These are phyloP conservation scores for Quercus ilex DNA, from an alignment of 306 rosid species.

Conservation along the genomic window DNA sequence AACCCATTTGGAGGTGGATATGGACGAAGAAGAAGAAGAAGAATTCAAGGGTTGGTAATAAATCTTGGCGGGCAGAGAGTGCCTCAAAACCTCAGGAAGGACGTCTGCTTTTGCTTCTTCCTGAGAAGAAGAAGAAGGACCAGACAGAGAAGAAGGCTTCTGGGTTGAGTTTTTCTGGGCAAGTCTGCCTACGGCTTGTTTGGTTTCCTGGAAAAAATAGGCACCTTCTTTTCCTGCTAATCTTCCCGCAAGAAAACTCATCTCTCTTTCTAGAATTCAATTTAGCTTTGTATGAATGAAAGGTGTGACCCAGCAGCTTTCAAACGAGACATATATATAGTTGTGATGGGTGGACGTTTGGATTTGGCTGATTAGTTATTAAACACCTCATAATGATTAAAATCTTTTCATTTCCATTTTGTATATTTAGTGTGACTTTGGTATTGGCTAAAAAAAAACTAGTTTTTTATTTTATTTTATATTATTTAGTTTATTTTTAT, in stretches of 20 bases:
- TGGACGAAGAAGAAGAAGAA: conserved; percentile 15
- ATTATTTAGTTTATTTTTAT: no score
- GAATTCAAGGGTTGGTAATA: conserved; percentile 26
- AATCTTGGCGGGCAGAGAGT: conserved; percentile 70
- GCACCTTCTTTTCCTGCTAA: conserved; percentile 90
- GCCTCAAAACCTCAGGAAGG: conserved; percentile 78
- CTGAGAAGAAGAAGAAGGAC: conserved; percentile 19
- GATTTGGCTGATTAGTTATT: no score
- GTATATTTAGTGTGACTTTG: no score
- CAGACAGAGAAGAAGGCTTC: conserved; percentile 22
- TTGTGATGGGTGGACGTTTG: neutral
- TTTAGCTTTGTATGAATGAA: neutral
- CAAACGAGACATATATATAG: neutral
- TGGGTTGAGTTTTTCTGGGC: conserved; percentile 33
- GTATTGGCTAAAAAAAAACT: no score
- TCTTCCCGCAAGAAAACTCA: conserved; percentile 91
- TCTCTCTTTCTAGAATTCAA: neutral
- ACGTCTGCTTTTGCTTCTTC: conserved; percentile 52
- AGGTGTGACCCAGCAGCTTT: neutral
- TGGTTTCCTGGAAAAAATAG: conserved; percentile 84
- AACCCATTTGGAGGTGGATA: conserved; percentile 80
- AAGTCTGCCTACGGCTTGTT: conserved; percentile 65
- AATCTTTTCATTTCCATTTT: no score
- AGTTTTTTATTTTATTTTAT: no score
- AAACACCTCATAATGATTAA: no score